Evolutionary conservation across 257 asterid species (phyloP).

Genomic region (Verbascum thapsus): DNA sequence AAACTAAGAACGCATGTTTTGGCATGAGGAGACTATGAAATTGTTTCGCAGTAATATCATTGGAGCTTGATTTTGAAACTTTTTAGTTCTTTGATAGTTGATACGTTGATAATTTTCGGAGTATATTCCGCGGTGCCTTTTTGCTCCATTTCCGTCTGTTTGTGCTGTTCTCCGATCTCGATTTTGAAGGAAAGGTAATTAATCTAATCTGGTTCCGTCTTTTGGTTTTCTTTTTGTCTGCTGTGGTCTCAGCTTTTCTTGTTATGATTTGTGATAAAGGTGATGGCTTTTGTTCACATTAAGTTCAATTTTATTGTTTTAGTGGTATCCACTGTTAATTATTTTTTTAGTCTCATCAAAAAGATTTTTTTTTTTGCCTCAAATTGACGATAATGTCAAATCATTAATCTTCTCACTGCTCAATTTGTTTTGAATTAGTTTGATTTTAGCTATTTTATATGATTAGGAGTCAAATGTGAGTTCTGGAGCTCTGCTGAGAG

Average conservation of each 20-base stretch:
- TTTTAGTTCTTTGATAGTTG: too few species aligned
- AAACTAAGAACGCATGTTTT: not conserved
- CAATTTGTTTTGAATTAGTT: not conserved
- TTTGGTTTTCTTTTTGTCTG: conserved; percentile 25
- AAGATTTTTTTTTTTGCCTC: too few species aligned
- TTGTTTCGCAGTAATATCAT: conserved; percentile 11
- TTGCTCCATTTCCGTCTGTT: conserved; percentile 19
- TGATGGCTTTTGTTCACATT: conserved; percentile 2
- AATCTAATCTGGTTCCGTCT: conserved; percentile 20
- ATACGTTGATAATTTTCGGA: conserved; percentile 9
- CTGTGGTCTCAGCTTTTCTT: conserved; percentile 29
- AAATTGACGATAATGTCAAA: too few species aligned
- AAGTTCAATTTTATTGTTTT: not conserved
- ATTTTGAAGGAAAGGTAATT: conserved; percentile 42
- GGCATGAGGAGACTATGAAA: not conserved
- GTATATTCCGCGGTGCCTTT: conserved; percentile 27
- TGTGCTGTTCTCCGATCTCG: conserved; percentile 40
- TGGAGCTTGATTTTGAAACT: conserved; percentile 16
- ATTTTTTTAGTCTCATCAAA: too few species aligned
- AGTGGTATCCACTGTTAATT: conserved; percentile 22
- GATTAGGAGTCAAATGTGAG: conserved; percentile 6
- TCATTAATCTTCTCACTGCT: too few species aligned
- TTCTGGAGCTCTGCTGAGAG: not conserved
- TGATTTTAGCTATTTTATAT: conserved; percentile 1
- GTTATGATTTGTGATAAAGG: conserved; percentile 26